Base-by-base conservation (phyloP, 2,329 filamentous ascomycete genomes). In the Apiospora rasikravindrae region DNA sequence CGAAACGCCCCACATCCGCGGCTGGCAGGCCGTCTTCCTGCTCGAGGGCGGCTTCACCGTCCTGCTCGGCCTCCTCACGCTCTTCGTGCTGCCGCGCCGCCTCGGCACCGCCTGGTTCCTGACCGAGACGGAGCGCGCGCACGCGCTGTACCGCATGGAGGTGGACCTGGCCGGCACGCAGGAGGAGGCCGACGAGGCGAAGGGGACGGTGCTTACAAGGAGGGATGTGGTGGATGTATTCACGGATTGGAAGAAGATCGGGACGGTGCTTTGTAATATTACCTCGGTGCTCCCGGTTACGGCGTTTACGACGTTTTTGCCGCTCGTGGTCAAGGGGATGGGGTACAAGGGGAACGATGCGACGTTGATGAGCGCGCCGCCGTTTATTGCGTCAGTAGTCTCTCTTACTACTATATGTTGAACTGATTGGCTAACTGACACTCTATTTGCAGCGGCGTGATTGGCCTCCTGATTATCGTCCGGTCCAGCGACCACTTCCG, bases 11-110 rank as follows among this genome's bases (percentile, higher is more conserved):
- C 79, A 7, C 22, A 26, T 75, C 19, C 70, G 72, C 11, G 84
- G 85, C 22, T 87, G 85, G 86, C 82, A 84, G 71, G 88, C 86
- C 81, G 87, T 88, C 37, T 89, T 89, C 73, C 86, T 89, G 67
- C 78, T 89, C 3, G 87, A 89, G 75, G 87, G 87, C 1, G 74
- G 85, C 2, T 72, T 81, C 0, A 85, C 85, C 2, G 79, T 86
- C 0, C 40, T 77, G 24, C 75, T 85, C 6, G 81, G 79, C 4
- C 53, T 81, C 70, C 72, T 77, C 45, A 85, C 84, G 77, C 84
- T 84, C 77, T 83, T 88, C 75, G 81, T 89, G 4, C 83, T 86
- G 24, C 86, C 81, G n/a, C 72, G 75, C 64, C 75, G 74, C n/a
- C 76, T 76, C 19, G 71, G 61, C 45, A 69, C 72, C 53, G 76